phyloP scores from a whole-genome alignment of 2,329 filamentous ascomycete species.

The Colletotrichum sojae region DNA sequence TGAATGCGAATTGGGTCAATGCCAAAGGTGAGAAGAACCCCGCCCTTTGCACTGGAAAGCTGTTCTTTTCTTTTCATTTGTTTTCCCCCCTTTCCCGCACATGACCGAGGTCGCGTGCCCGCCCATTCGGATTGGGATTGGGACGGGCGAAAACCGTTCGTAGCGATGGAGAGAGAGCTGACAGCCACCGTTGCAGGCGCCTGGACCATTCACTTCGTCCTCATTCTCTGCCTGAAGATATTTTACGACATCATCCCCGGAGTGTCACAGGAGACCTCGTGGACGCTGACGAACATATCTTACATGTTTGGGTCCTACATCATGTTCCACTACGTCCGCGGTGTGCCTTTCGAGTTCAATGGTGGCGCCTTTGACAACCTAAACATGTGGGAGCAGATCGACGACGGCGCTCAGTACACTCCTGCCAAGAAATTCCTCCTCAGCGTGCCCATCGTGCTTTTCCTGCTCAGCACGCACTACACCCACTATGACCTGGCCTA shows the following conservation, averaged over 20 bases:
- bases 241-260: slow-evolving; percentile 97
- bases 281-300: slow-evolving; percentile 98
- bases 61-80: neutral
- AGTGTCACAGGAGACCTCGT: slow-evolving; percentile 97
- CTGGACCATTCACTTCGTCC: slow-evolving; percentile 96
- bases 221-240: slow-evolving; percentile 93
- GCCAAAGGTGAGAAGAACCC: slow-evolving; percentile 83
- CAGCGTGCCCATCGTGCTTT: slow-evolving; percentile 92
- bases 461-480: slow-evolving; percentile 97
- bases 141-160: neutral
- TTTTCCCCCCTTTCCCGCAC: slow-evolving; percentile 1
- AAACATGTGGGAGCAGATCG: slow-evolving; percentile 99
- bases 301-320: slow-evolving; percentile 99
- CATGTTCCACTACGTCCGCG: slow-evolving; percentile 99
- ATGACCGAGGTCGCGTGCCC: slow-evolving; percentile 12
- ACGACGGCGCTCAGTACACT: slow-evolving; percentile 98
- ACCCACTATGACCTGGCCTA: slow-evolving; percentile 98
- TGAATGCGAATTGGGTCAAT: slow-evolving; percentile 99
- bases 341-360: slow-evolving; percentile 99
- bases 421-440: slow-evolving; percentile 98
- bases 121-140: neutral
- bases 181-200: slow-evolving; percentile 73
- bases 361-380: slow-evolving; percentile 98
- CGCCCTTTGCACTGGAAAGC: neutral
- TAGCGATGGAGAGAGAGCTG: slow-evolving; percentile 5